Conservation (phyloP, 2,329 filamentous ascomycete genomes). For the Cordyceps javanica region DNA sequence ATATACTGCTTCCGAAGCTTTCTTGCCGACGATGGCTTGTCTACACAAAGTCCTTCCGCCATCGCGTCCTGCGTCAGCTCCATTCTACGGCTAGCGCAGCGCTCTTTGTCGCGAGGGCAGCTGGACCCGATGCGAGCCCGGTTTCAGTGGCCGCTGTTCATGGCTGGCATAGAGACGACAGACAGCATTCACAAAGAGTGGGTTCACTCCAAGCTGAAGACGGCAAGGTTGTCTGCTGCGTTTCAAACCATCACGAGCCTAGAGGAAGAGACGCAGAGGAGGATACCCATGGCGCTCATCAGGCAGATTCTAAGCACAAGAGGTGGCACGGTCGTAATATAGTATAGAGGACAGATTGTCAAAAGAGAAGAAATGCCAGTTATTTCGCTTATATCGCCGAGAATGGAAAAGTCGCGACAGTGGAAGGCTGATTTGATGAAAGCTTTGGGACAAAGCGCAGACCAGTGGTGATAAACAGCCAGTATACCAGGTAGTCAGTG, state of each 20-base stretch:
- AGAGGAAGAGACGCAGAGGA: neutral
- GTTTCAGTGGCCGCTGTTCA: constrained; percentile 4
- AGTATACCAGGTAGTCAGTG: too few species aligned
- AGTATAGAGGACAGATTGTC: too few species aligned
- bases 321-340: neutral
- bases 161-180: constrained; percentile 7
- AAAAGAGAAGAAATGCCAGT: too few species aligned
- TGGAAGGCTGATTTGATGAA: too few species aligned
- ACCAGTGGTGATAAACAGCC: too few species aligned
- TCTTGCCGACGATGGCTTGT: neutral
- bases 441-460: too few species aligned
- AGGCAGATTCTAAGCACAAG: neutral
- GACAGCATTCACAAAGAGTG: constrained; percentile 9
- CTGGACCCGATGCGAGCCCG: neutral
- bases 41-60: neutral
- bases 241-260: neutral
- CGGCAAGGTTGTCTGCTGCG: neutral
- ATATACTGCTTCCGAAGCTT: constrained; percentile 7
- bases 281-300: neutral
- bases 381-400: too few species aligned
- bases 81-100: constrained; percentile 1
- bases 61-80: neutral
- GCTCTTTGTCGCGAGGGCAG: neutral
- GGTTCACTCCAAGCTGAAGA: constrained; percentile 1
- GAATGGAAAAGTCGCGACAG: too few species aligned